Evolutionary conservation across 2,329 filamentous ascomycete species (phyloP).

Genomic region (Verticillium tricorpus): DNA sequence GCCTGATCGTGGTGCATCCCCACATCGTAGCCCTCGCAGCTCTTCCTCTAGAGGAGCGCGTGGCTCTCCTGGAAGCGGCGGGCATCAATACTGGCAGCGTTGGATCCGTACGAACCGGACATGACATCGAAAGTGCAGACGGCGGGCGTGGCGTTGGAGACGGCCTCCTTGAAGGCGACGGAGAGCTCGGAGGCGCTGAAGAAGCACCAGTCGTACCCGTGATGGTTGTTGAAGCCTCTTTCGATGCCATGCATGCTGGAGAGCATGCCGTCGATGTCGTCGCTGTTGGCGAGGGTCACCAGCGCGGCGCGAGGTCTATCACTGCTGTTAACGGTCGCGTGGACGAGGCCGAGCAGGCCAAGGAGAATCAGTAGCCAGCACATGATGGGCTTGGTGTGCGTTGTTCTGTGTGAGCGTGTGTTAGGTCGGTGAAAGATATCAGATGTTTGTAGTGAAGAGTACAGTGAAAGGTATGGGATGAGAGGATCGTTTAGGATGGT

Average conservation of each 20-base stretch:
- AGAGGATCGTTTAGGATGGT: not conserved
- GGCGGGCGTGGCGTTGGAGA: constrained; percentile 64
- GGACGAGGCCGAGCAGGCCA: not conserved
- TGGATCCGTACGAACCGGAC: constrained; percentile 70
- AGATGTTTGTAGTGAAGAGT: not conserved
- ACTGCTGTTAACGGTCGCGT: not conserved
- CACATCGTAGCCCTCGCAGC: constrained; percentile 53
- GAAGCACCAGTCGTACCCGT: constrained; percentile 85
- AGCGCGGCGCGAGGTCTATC: constrained; percentile 34
- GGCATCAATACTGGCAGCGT: constrained; percentile 67
- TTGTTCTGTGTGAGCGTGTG: not conserved
- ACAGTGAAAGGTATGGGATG: not conserved
- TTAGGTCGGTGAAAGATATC: not conserved
- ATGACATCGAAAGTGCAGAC: constrained; percentile 69
- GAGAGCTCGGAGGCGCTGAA: constrained; percentile 79
- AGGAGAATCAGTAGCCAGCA: not conserved
- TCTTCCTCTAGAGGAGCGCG: constrained; percentile 59
- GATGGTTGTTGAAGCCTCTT: constrained; percentile 66
- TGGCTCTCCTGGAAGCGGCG: constrained; percentile 62
- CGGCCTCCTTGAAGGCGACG: constrained; percentile 68
- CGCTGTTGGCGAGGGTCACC: constrained; percentile 67
- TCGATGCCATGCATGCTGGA: constrained; percentile 62
- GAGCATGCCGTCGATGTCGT: constrained; percentile 63
- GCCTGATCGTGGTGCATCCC: constrained; percentile 72
- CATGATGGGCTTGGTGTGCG: not conserved